phyloP scores from a whole-genome alignment of 2,329 filamentous ascomycete species.

The Colletotrichum gloeosporioides region DNA sequence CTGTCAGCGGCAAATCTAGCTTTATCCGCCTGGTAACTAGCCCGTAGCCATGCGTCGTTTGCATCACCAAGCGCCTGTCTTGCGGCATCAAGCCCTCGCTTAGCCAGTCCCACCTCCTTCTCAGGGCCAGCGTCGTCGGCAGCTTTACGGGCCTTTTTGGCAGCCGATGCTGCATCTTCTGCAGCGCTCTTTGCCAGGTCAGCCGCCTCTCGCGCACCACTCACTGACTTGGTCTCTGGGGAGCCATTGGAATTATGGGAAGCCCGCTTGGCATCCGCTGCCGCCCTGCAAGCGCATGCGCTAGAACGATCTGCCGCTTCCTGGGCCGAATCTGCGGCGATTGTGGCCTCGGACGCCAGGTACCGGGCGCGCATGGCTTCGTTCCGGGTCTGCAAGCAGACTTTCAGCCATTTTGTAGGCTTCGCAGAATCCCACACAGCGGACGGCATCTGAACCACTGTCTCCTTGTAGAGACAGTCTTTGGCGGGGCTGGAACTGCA shows the following conservation, averaged over 20 bases:
- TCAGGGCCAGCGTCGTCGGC: neutral
- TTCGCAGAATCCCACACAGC: neutral
- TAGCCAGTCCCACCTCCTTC: neutral
- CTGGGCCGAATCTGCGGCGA: neutral
- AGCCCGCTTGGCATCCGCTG: neutral
- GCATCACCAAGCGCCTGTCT: neutral
- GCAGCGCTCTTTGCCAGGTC: neutral
- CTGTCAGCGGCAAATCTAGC: neutral
- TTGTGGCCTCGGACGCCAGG: neutral
- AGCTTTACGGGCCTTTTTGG: neutral
- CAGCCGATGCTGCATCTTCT: neutral
- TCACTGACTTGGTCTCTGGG: neutral
- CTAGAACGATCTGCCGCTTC: neutral
- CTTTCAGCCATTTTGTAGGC: neutral
- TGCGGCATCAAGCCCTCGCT: neutral
- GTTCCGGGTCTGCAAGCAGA: neutral
- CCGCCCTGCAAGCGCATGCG: neutral
- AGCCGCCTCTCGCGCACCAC: neutral
- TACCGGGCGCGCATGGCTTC: neutral
- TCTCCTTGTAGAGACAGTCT: neutral
- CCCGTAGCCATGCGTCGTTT: neutral
- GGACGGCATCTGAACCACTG: neutral
- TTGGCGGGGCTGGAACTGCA: neutral
- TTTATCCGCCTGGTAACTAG: neutral
- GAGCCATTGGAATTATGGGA: neutral